phyloP scores from a whole-genome alignment of 306 rosid species.

The Fagus sylvatica region DNA sequence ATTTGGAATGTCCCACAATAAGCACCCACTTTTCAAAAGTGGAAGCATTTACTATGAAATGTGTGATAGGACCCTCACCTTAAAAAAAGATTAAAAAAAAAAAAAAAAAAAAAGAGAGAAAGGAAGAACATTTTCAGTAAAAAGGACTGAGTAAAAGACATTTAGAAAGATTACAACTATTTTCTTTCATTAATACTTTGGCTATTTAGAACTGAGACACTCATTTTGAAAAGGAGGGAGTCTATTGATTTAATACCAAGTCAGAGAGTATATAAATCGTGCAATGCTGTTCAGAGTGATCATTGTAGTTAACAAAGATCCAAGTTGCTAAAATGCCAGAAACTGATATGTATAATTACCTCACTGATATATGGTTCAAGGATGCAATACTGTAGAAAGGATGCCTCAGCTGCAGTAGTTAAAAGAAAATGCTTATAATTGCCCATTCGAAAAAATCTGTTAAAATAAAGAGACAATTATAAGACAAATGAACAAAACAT shows the following conservation, averaged over 20 bases:
- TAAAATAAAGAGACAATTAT: constrained; percentile 17
- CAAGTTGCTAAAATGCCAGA: neutral
- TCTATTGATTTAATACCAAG: neutral
- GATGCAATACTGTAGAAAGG: constrained; percentile 80
- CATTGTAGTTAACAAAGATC: neutral
- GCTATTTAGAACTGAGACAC: neutral
- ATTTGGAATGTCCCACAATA: neutral
- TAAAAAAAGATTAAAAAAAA: too few relatives aligned
- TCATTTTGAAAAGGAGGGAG: neutral
- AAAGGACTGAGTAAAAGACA: too few relatives aligned
- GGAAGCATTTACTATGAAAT: neutral
- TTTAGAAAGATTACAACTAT: neutral
- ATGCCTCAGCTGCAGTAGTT: constrained; percentile 58
- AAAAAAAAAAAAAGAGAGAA: too few relatives aligned
- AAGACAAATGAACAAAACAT: constrained; percentile 4
- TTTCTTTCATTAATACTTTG: neutral
- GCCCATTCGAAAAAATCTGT: constrained; percentile 67
- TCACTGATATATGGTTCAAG: constrained; percentile 74
- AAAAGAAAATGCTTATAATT: constrained; percentile 66
- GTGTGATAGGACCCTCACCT: neutral
- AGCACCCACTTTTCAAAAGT: neutral
- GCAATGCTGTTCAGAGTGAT: neutral
- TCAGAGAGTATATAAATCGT: neutral
- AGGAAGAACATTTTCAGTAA: too few relatives aligned
- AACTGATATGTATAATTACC: constrained; percentile 43